Conservation (phyloP, 1,139 yeast genomes). For the Ogataea hybrid region DNA sequence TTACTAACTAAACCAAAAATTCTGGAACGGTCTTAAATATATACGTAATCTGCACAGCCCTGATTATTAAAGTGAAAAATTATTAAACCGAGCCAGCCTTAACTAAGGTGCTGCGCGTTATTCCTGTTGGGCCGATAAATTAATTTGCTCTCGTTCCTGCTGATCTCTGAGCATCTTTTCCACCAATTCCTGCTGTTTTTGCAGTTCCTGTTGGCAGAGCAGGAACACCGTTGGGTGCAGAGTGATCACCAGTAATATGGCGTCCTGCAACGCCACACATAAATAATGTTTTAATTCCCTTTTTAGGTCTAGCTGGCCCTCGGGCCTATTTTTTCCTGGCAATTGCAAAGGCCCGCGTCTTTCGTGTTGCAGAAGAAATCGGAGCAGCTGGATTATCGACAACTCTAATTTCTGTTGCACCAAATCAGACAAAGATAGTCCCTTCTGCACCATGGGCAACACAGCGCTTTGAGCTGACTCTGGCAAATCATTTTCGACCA, state of each 20-base stretch:
- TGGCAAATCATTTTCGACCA: neutral
- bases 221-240: conserved; percentile 13
- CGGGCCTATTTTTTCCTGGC: conserved; percentile 2
- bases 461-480: neutral
- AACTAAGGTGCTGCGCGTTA: neutral
- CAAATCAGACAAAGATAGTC: neutral
- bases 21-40: conserved; percentile 12
- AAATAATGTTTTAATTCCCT: conserved; percentile 4
- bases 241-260: conserved; percentile 11
- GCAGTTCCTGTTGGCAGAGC: conserved; percentile 12
- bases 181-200: conserved; percentile 1
- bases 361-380: conserved; percentile 8
- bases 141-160: neutral
- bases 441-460: no score
- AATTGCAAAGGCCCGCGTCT: conserved; percentile 5
- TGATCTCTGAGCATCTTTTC: conserved; percentile 1
- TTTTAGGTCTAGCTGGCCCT: neutral
- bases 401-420: neutral
- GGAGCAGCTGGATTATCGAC: conserved; percentile 1
- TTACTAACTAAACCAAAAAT: conserved; percentile 12
- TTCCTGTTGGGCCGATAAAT: neutral
- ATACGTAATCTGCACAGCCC: conserved; percentile 3
- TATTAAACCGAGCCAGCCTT: neutral
- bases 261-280: conserved; percentile 14
- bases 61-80: neutral